phyloP scores from a whole-genome alignment of 371 early-diverging fungal genomes.

The Entomophthora muscae region DNA sequence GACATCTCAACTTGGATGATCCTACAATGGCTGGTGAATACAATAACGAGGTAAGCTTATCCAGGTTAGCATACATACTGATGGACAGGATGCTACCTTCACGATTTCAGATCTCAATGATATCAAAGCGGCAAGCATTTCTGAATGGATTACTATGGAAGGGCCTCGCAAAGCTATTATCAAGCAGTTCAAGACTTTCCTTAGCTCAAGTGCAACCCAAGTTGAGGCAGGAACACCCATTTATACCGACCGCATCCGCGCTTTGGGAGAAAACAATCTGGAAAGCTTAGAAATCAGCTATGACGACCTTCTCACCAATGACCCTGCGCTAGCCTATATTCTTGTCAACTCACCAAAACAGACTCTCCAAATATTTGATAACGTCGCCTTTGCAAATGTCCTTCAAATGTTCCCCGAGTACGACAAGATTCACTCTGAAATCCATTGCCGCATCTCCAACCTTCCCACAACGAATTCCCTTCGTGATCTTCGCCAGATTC shows the following conservation, averaged over 20 bases:
- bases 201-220: slow-evolving; percentile 45
- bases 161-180: slow-evolving; percentile 61
- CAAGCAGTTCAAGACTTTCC: slow-evolving; percentile 72
- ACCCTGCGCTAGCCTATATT: slow-evolving; percentile 70
- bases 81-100: background rate
- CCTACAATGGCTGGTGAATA: too few species aligned
- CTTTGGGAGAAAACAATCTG: slow-evolving; percentile 61
- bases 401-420: slow-evolving; percentile 83
- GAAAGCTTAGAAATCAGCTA: slow-evolving; percentile 83
- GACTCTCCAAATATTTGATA: slow-evolving; percentile 80
- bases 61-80: too few species aligned
- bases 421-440: slow-evolving; percentile 75
- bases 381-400: slow-evolving; percentile 82
- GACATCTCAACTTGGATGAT: too few species aligned
- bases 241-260: slow-evolving; percentile 78
- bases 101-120: slow-evolving; percentile 7
- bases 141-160: slow-evolving; percentile 63
- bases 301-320: slow-evolving; percentile 51
- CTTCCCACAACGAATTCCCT: slow-evolving; percentile 73
- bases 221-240: slow-evolving; percentile 75
- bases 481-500: slow-evolving; percentile 75
- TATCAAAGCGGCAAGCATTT: slow-evolving; percentile 19
- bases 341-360: slow-evolving; percentile 75
- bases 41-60: background rate
- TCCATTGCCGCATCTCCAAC: slow-evolving; percentile 89